Base-by-base conservation (phyloP, 129 eudicot genomes). In the Tagetes erecta region DNA sequence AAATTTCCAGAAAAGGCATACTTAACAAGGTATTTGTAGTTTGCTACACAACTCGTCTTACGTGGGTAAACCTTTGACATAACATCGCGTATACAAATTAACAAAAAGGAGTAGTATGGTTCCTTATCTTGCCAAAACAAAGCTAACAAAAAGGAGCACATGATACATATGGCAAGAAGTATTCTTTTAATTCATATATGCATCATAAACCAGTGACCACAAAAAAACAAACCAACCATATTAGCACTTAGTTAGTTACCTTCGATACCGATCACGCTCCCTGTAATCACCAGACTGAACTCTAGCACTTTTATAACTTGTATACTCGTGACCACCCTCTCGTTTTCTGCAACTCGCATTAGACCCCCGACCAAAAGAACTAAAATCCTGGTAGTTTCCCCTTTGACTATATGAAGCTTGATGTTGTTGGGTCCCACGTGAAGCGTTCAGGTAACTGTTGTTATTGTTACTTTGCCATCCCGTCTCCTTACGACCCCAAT, bases 321-420 rank as follows among this genome's bases (percentile, higher is more conserved):
- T 70, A 81, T 85, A 74, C 64, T 87, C 84, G 64, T 73, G 71
- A 58, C 78, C 77, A 60, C 85, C 84, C 79, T 89, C 96, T 64
- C 96, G 82, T 81, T 92, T 92, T 71, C 85, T 75, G 81, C 83
- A 86, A 62, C 86, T 78, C 60, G 77, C 73, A 36, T 53, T 76
- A 2, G 57, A 71, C 13, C 83, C 80, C 69, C 81, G 64, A 56
- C 85, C 90, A 72, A 57, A 71, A 13, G 82, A 71, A 44, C 34
- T 69, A 30, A 6, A 62, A 62, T 55, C 83, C 72, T 84, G 58
- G 62, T 38, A 44, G 45, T 71, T 40, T 40, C 76, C 67, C 79
- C 76, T 70, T 77, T 64, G 56, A 35, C 47, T 34, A 62, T 40
- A 36, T 1, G 56, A 8, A 10, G 13, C 45, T 8, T 1, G 27